Base-by-base conservation (phyloP, 225 moss, liverwort and hornwort species). In the Physcomitrium patens region DNA sequence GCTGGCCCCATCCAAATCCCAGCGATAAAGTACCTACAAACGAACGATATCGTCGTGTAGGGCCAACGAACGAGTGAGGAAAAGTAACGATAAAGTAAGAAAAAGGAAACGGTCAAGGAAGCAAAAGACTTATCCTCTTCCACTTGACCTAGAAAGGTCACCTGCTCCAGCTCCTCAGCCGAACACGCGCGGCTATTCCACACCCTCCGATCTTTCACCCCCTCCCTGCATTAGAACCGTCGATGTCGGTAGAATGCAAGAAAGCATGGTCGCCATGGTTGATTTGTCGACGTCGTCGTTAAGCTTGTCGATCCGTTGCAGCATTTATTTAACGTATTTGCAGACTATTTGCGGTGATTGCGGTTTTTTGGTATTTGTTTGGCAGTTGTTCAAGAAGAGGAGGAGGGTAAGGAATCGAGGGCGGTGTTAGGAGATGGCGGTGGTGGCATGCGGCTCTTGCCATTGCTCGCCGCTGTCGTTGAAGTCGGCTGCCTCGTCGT, bases 201-300 rank as follows among this genome's bases (percentile, higher is more conserved):
- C 0, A 3, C 0, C 0, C 0, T 0, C 0, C 0, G 8, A 74
- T n/a, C n/a, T n/a, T n/a, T 74, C 61, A 0, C 0, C 0, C 0
- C 73, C 77, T 2, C 31, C 5, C 5, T 2, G 5, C 31, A 5
- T 31, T 31, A 2, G 31, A 31, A 31, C 31, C 31, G 48, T 48
- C 14, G 48, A 14, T 10, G 10, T 10, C 10, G 9, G 14, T 10
- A 14, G 9, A 48, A 3, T 10, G 3, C 3, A 1, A 10, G 14
- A 48, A 48, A 48, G 14, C 3, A 48, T 48, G 48, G 48, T 10
- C 48, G 14, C 48, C 14, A 10, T 48, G 48, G 9, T 14, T 1
- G 1, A 10, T 48, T n/a, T n/a, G n/a, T n/a, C n/a, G n/a, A n/a
- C 48, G 48, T 48, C 2, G 9, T 48, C 7, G 10, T 48, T 3